Evolutionary conservation across 148 eudicot genomes (phyloP).

Genomic region (Rhododendron ovatum): DNA sequence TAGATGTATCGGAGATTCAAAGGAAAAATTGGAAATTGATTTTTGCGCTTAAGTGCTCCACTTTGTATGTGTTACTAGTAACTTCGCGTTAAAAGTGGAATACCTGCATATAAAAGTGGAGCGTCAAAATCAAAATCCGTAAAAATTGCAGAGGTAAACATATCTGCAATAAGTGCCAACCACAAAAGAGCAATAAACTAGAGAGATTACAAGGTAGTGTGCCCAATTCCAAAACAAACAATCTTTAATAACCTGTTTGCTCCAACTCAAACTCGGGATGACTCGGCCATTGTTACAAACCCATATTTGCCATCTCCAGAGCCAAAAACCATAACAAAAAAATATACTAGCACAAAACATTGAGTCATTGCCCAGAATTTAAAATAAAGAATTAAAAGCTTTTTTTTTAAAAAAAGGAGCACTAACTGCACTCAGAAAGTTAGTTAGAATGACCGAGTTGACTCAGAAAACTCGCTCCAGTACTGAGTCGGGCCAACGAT

Average conservation of each 20-base stretch:
- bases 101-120: no score
- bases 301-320: constrained; percentile 4
- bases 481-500: not conserved
- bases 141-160: not conserved
- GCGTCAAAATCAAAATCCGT: no score
- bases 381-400: not conserved
- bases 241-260: not conserved
- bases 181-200: not conserved
- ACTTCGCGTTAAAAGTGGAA: no score
- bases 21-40: no score
- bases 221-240: not conserved
- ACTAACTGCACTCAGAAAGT: not conserved
- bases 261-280: constrained; percentile 13
- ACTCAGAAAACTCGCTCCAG: not conserved
- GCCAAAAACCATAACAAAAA: not conserved
- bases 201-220: not conserved
- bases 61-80: no score
- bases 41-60: no score
- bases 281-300: constrained; percentile 9
- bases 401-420: no score
- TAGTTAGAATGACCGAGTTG: constrained; percentile 6
- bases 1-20: no score
- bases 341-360: not conserved
- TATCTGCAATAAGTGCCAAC: not conserved
- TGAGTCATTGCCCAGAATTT: not conserved